These are phyloP conservation scores for Diaporthe sp. DNA, from an alignment of 2,329 filamentous ascomycete genomes.

Conservation along the genomic window DNA sequence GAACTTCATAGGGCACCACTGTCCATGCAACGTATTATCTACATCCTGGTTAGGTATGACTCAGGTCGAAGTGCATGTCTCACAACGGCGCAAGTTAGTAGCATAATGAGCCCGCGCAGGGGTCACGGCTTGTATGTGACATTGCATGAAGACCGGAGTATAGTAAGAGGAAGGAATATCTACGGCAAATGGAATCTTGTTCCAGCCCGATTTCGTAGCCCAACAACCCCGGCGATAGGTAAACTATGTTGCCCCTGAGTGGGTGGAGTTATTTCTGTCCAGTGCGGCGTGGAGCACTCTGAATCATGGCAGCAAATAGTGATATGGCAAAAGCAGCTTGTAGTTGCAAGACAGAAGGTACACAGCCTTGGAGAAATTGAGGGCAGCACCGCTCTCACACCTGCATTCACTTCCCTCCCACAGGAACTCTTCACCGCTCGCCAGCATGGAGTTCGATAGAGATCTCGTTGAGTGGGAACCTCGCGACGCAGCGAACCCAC, in stretches of 20 bases:
- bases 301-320: neutral
- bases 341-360: neutral
- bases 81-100: neutral
- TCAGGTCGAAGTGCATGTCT: neutral
- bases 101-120: neutral
- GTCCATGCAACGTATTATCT: neutral
- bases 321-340: neutral
- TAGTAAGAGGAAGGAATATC: too few species aligned
- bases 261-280: neutral
- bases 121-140: neutral
- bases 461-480: constrained; percentile 14
- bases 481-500: constrained; percentile 8
- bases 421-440: neutral
- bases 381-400: neutral
- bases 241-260: constrained; percentile 7
- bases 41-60: neutral
- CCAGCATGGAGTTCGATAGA: neutral
- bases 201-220: neutral
- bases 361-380: neutral
- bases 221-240: neutral
- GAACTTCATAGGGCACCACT: neutral
- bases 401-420: neutral
- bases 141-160: neutral
- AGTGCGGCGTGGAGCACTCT: neutral
- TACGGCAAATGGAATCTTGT: neutral